A percentile compares a stretch with the other conserved stretches of the same genome.
These are phyloP conservation scores for Aspergillus ellipticus DNA, from an alignment of 495 filamentous ascomycete genomes.

Conservation along the genomic window DNA sequence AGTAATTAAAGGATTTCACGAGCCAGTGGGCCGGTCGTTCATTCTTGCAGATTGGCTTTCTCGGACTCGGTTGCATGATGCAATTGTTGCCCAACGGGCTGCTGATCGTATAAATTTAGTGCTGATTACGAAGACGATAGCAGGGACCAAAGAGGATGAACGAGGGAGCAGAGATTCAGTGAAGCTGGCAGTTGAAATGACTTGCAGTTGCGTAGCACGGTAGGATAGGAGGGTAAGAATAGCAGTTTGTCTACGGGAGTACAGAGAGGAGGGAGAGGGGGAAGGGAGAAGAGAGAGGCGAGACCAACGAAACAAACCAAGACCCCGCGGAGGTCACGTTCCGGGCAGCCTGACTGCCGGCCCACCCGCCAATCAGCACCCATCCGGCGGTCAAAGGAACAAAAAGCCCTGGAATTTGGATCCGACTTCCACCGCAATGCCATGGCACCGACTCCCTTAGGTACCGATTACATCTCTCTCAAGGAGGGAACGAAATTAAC, in stretches of 20 bases:
- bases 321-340: background rate
- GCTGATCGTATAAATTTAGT: constrained; percentile 5
- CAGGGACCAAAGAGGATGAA: background rate
- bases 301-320: background rate
- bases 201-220: background rate
- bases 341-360: background rate
- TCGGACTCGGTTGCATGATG: constrained; percentile 9
- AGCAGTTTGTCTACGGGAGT: background rate
- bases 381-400: background rate
- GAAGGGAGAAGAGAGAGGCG: background rate
- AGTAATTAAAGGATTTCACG: background rate
- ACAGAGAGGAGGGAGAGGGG: background rate
- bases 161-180: background rate
- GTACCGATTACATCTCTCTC: background rate
- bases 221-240: background rate
- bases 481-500: background rate
- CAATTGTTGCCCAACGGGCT: constrained; percentile 13
- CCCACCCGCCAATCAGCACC: background rate
- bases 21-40: background rate
- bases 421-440: background rate
- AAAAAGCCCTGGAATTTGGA: background rate
- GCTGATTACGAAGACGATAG: background rate
- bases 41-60: constrained; percentile 1
- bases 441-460: background rate
- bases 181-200: background rate